Conservation (phyloP, 148 eudicot genomes). For the Cornus florida region DNA sequence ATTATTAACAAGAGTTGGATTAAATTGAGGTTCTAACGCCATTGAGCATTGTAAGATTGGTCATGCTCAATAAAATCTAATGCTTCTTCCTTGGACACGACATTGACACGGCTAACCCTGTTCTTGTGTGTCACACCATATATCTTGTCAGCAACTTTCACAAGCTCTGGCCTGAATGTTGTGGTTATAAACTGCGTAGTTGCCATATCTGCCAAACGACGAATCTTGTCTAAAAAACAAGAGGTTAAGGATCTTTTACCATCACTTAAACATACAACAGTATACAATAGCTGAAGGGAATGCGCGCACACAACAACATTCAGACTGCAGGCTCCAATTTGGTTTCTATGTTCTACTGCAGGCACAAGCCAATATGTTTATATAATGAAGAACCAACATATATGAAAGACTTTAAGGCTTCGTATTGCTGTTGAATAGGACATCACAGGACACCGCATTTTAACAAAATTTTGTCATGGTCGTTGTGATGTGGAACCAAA, state of each 20-base stretch:
- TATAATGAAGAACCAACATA: background rate
- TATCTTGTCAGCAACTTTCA: conserved; percentile 94
- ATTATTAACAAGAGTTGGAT: background rate
- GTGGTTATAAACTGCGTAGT: conserved; percentile 89
- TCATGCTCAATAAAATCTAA: conserved; percentile 88
- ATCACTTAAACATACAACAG: too few species aligned
- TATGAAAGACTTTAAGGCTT: background rate
- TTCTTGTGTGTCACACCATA: conserved; percentile 90
- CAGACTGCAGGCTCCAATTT: background rate
- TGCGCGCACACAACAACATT: background rate
- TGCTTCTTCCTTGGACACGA: conserved; percentile 75
- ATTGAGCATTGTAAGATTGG: conserved; percentile 69
- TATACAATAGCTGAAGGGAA: too few species aligned
- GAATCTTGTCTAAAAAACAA: too few species aligned
- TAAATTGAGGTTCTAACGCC: conserved; percentile 38
- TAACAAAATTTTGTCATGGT: too few species aligned
- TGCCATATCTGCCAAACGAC: too few species aligned
- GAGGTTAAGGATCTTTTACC: too few species aligned
- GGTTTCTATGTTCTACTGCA: background rate
- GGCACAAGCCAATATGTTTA: background rate
- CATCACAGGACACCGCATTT: too few species aligned
- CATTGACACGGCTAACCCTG: conserved; percentile 82
- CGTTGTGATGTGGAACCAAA: too few species aligned
- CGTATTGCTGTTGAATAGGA: too few species aligned
- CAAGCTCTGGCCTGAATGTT: conserved; percentile 88